These are phyloP conservation scores for Carex parvula DNA, from an alignment of 176 grass and related monocot genomes.

Conservation along the genomic window DNA sequence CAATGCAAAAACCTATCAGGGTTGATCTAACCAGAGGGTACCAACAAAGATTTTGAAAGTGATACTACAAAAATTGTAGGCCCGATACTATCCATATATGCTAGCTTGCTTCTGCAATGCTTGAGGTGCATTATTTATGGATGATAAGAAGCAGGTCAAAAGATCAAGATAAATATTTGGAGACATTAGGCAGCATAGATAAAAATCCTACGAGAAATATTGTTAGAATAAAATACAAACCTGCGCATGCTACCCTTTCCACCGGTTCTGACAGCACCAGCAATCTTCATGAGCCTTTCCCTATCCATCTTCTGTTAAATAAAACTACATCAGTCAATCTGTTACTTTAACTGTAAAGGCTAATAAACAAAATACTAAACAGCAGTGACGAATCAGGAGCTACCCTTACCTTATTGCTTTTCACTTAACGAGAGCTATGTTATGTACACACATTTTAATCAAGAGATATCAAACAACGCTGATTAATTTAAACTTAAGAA, in stretches of 20 bases:
- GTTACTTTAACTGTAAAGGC: not conserved
- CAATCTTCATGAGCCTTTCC: constrained; percentile 92
- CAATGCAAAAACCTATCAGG: not conserved
- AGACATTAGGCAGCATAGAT: not conserved
- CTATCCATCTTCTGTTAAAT: constrained; percentile 55
- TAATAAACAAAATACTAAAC: not conserved
- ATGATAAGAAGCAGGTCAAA: not conserved
- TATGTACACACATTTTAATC: not conserved
- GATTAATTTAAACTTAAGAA: not conserved
- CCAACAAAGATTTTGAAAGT: not conserved
- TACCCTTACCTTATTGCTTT: not conserved
- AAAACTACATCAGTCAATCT: not conserved
- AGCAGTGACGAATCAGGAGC: not conserved
- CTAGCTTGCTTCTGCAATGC: not conserved
- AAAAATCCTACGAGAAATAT: not conserved
- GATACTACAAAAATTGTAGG: not conserved
- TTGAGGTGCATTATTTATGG: not conserved
- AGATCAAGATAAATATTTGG: not conserved
- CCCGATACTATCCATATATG: not conserved
- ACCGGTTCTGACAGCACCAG: constrained; percentile 78
- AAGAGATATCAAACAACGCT: not conserved
- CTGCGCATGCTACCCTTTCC: constrained; percentile 82
- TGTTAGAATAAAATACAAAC: constrained; percentile 19
- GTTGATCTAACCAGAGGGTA: not conserved
- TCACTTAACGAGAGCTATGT: not conserved